Evolutionary conservation across 805 yeast species (phyloP).

Genomic region (Kodamaea nitidulidarum): DNA sequence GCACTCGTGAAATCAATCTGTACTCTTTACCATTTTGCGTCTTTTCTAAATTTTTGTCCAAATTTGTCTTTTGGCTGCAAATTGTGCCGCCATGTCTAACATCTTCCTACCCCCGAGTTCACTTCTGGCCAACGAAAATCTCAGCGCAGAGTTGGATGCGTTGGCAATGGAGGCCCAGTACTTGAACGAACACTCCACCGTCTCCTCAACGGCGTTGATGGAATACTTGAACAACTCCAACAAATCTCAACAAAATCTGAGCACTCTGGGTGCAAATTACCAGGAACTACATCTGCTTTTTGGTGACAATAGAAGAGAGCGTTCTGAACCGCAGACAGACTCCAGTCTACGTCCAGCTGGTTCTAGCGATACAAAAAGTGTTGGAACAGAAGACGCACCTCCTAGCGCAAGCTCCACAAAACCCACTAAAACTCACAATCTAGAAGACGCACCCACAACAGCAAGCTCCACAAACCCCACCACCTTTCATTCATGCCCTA

Average conservation of each 20-base stretch:
- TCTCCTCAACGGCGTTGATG: not conserved
- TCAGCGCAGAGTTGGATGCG: slow-evolving; percentile 16
- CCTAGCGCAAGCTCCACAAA: no score
- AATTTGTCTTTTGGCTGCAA: slow-evolving; percentile 1
- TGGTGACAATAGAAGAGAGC: not conserved
- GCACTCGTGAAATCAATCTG: no score
- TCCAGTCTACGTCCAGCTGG: no score
- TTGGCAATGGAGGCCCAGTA: slow-evolving; percentile 23
- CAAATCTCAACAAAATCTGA: not conserved
- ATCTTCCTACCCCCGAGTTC: not conserved
- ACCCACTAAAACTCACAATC: no score
- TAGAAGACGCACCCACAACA: no score
- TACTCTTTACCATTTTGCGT: no score
- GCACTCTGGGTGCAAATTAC: not conserved
- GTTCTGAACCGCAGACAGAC: no score
- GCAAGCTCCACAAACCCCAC: no score
- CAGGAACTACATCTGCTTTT: slow-evolving; percentile 1
- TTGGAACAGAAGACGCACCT: no score
- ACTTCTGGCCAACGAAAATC: not conserved
- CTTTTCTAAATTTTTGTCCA: not conserved
- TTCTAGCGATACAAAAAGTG: no score
- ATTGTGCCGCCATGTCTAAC: not conserved
- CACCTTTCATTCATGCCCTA: no score
- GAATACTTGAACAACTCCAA: not conserved
- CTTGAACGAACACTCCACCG: slow-evolving; percentile 13